Base-by-base conservation (phyloP, 805 yeast genomes). In the Hanseniaspora guilliermondii region DNA sequence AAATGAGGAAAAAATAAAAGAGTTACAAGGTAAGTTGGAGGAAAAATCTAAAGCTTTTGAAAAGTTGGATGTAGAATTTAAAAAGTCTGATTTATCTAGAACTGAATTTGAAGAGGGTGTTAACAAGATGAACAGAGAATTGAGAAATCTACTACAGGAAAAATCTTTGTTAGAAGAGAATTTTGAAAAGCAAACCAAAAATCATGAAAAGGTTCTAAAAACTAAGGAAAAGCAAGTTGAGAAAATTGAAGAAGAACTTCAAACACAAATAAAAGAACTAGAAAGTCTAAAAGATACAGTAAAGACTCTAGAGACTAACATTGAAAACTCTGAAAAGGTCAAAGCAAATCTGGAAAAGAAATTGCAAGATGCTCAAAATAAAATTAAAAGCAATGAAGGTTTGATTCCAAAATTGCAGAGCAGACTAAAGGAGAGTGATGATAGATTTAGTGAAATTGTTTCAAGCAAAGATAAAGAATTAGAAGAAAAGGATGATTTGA, bases 51-150 rank as follows among this genome's bases (percentile, higher is more conserved):
- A 56, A 2, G 54, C 62, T 5, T 62, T 68, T 6, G 53, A 60
- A 9, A 52, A 52, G 11, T 49, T 70, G 25, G 63, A 61, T 17
- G 58, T 58, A 2, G 65, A 66, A 12, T 57, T 72, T 3, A 60
- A 62, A 6, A 62, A 57, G 1, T 49, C 65, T 6, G 58, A 58
- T 0, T 58, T 40, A 1, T 76, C 74, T 12, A 83, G 79, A 60
- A 73, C 73, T 25, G 82, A 77, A 58, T 85, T 91, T 1, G 96
- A 89, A 61, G 82, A 79, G 56, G 97, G 95, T 4, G 82, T 89
- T 50, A 88, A 88, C 64, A 88, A 87, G 60, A 85, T 89, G 95
- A 84, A 83, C 53, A 72, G 91, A 39, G 97, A 89, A 59, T 70
- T 89, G 32, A 77, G 87, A 65, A 76, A 76, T 47, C 70, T 87